Conservation (phyloP, 352 stramenopile genomes). For the Pythium sp. region DNA sequence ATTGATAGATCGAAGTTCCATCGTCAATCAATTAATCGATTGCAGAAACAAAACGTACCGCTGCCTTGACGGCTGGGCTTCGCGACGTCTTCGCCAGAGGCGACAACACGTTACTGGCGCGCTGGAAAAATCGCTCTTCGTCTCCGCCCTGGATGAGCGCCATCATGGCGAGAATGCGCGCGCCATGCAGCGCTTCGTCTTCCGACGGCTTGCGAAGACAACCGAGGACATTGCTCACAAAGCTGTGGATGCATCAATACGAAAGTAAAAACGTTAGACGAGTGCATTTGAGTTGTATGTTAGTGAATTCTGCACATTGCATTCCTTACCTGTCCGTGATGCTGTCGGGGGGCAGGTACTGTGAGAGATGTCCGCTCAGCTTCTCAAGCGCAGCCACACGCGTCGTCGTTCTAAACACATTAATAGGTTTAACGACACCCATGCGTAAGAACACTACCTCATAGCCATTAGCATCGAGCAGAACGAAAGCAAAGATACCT, state of each 20-base stretch:
- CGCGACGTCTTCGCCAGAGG: slow-evolving; percentile 66
- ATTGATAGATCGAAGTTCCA: neutral
- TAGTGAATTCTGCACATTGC: neutral
- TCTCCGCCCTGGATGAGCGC: slow-evolving; percentile 71
- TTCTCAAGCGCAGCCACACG: slow-evolving; percentile 71
- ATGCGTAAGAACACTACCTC: neutral
- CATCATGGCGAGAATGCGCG: slow-evolving; percentile 72
- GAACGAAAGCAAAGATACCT: slow-evolving; percentile 29
- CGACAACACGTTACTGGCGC: slow-evolving; percentile 63
- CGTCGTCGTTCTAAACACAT: slow-evolving; percentile 53
- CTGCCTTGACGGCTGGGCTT: slow-evolving; percentile 59
- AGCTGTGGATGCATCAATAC: slow-evolving; percentile 31
- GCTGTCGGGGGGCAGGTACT: slow-evolving; percentile 65
- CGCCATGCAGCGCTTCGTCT: slow-evolving; percentile 57
- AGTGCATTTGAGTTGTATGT: neutral
- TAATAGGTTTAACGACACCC: neutral
- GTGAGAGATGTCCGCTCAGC: slow-evolving; percentile 51
- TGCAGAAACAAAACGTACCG: slow-evolving; percentile 30
- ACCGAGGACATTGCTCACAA: slow-evolving; percentile 64
- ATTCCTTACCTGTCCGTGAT: slow-evolving; percentile 63
- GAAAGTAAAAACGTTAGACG: neutral
- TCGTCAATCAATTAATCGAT: neutral
- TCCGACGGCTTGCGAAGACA: slow-evolving; percentile 73
- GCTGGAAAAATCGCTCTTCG: slow-evolving; percentile 77
- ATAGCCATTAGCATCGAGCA: neutral